Base-by-base conservation (phyloP, 2,329 filamentous ascomycete genomes). In the Cladorrhinum sp. region DNA sequence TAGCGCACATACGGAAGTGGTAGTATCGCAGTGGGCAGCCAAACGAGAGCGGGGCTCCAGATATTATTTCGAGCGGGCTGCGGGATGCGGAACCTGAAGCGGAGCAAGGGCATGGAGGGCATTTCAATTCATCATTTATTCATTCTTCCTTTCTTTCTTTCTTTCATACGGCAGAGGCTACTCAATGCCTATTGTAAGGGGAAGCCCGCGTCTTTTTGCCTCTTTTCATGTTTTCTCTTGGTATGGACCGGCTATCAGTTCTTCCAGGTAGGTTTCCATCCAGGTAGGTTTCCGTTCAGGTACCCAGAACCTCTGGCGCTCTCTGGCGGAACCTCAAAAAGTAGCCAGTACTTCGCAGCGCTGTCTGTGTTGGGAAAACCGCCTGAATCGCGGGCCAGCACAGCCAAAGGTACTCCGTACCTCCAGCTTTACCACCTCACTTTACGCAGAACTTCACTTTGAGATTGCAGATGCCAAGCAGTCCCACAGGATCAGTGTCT, bases 401-500 rank as follows among this genome's bases (percentile, higher is more conserved):
- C 48, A 55, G 39, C 53, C 36, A 62, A 33, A 51, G 55, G 39
- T n/a, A n/a, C n/a, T n/a, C n/a, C n/a, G n/a, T n/a, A n/a, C n/a
- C n/a, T n/a, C n/a, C n/a, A n/a, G n/a, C n/a, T n/a, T n/a, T n/a
- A n/a, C n/a, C n/a, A n/a, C n/a, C n/a, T n/a, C n/a, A n/a, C n/a
- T n/a, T n/a, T n/a, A n/a, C n/a, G n/a, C n/a, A n/a, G n/a, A n/a
- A 16, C 36, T 48, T 20, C 24, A 21, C 48, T 59, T 57, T 33
- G 33, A 61, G 53, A 61, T 63, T 61, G 49, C 64, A 57, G 39
- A 57, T 52, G 62, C 62, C 60, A 66, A 64, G 64, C n/a, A 57
- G 62, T 55, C 51, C 58, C 60, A 59, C 60, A 50, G 16, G 36
- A 42, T 12, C 53, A 42, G 33, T 28, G 23, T 26, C 49, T n/a